Conservation (phyloP, 2,329 filamentous ascomycete species). For the Massarina eburnea region DNA sequence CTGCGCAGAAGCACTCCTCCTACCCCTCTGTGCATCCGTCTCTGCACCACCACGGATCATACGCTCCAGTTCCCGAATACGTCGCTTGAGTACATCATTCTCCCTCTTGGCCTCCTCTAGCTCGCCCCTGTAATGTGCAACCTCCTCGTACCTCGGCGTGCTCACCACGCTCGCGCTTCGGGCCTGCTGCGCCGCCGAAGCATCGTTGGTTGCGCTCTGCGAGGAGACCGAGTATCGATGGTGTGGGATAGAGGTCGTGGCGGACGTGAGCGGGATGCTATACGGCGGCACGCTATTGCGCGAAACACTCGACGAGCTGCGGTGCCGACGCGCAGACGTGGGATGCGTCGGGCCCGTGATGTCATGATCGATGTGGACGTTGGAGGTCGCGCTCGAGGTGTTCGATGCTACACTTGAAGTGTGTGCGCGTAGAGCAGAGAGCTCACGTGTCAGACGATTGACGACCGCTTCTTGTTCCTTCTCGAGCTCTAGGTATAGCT, state of each 20-base stretch:
- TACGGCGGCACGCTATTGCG: constrained; percentile 22
- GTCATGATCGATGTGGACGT: constrained; percentile 46
- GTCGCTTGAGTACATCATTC: constrained; percentile 51
- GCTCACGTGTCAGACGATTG: constrained; percentile 88
- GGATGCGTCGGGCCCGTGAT: constrained; percentile 54
- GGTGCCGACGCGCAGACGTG: constrained; percentile 57
- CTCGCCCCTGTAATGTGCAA: constrained; percentile 48
- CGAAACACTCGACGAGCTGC: constrained; percentile 58
- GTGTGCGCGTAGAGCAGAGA: constrained; percentile 76
- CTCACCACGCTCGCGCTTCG: constrained; percentile 39
- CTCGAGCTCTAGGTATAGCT: constrained; percentile 86
- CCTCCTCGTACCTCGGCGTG: constrained; percentile 46
- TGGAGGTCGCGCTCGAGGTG: constrained; percentile 56
- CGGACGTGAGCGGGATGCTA: constrained; percentile 21
- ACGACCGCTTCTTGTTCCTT: constrained; percentile 96
- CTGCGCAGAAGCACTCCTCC: constrained; percentile 19
- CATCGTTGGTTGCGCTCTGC: constrained; percentile 27
- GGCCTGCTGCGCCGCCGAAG: constrained; percentile 22
- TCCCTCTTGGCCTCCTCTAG: constrained; percentile 53
- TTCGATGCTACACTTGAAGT: constrained; percentile 65
- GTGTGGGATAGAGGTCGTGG: constrained; percentile 27
- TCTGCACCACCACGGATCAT: constrained; percentile 32
- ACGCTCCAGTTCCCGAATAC: constrained; percentile 51
- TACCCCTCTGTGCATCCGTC: constrained; percentile 34
- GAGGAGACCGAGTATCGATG: constrained; percentile 38